These are phyloP conservation scores for Verticillium nubilum DNA, from an alignment of 2,329 filamentous ascomycete genomes.

Conservation along the genomic window DNA sequence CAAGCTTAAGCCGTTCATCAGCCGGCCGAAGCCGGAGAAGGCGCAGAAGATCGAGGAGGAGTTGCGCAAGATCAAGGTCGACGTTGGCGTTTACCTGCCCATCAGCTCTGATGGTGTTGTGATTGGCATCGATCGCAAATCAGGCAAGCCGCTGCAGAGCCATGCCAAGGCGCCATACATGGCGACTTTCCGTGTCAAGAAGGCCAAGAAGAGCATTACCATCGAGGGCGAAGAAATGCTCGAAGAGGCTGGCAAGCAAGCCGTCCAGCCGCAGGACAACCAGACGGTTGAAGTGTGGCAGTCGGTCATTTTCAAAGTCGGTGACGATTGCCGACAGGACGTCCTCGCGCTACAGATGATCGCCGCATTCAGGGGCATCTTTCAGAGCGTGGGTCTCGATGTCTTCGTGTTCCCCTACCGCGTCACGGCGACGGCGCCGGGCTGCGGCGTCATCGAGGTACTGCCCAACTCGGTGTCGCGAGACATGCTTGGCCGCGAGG, in stretches of 20 bases:
- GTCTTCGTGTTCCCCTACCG: slow-evolving; percentile 97
- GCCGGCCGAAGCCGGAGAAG: slow-evolving; percentile 89
- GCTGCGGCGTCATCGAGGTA: slow-evolving; percentile 97
- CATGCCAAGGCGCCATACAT: slow-evolving; percentile 99
- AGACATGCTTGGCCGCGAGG: slow-evolving; percentile 97
- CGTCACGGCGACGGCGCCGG: slow-evolving; percentile 93
- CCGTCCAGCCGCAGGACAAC: slow-evolving; percentile 22
- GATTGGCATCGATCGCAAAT: slow-evolving; percentile 96
- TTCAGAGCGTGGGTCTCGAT: slow-evolving; percentile 88
- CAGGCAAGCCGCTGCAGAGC: slow-evolving; percentile 92
- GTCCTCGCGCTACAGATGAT: slow-evolving; percentile 97
- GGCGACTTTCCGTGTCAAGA: slow-evolving; percentile 96
- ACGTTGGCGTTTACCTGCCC: slow-evolving; percentile 93
- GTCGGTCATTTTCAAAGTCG: slow-evolving; percentile 98
- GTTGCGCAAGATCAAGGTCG: slow-evolving; percentile 91
- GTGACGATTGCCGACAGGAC: slow-evolving; percentile 96
- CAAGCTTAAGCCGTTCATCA: slow-evolving; percentile 90
- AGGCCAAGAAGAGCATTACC: slow-evolving; percentile 46
- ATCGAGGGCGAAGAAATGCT: slow-evolving; percentile 46
- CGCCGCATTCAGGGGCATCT: slow-evolving; percentile 93
- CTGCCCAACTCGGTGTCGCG: slow-evolving; percentile 96
- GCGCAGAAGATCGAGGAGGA: slow-evolving; percentile 99
- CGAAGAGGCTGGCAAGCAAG: slow-evolving; percentile 38
- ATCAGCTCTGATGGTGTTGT: slow-evolving; percentile 97
- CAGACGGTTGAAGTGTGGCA: slow-evolving; percentile 94